Conservation (phyloP, 345 rosid species). For the Moringa oleifera region DNA sequence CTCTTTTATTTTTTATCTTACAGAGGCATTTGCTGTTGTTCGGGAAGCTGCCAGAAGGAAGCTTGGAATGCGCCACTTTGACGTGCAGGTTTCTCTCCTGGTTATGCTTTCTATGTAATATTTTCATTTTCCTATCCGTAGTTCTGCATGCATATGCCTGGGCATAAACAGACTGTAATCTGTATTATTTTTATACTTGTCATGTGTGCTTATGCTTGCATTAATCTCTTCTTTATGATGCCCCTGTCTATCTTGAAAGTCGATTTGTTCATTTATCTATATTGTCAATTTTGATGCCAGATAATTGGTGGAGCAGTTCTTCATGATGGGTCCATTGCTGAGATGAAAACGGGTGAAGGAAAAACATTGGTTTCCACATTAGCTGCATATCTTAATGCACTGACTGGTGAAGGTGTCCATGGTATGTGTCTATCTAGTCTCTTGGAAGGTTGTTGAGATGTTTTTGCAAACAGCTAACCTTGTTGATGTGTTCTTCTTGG, state of each 20-base stretch:
- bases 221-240: background rate
- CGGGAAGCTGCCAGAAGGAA: slow-evolving; percentile 97
- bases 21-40: slow-evolving; percentile 92
- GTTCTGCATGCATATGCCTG: background rate
- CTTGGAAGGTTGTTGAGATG: background rate
- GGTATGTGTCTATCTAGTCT: slow-evolving; percentile 45
- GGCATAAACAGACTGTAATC: background rate
- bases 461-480: background rate
- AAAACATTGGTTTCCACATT: slow-evolving; percentile 95
- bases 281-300: slow-evolving; percentile 33
- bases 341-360: slow-evolving; percentile 98
- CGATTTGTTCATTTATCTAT: slow-evolving; percentile 12
- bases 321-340: slow-evolving; percentile 95
- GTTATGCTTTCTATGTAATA: too few species aligned
- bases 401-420: slow-evolving; percentile 91
- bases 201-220: background rate
- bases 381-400: slow-evolving; percentile 93
- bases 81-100: slow-evolving; percentile 65
- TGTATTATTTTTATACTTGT: background rate
- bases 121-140: background rate
- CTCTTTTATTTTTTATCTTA: slow-evolving; percentile 9
- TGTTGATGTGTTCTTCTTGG: background rate
- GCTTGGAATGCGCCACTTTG: slow-evolving; percentile 99
- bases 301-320: slow-evolving; percentile 97
- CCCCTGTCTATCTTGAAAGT: slow-evolving; percentile 5